These are phyloP conservation scores for Rhodotorula graminis DNA, from an alignment of 768 basidiomycete genomes.

Conservation along the genomic window DNA sequence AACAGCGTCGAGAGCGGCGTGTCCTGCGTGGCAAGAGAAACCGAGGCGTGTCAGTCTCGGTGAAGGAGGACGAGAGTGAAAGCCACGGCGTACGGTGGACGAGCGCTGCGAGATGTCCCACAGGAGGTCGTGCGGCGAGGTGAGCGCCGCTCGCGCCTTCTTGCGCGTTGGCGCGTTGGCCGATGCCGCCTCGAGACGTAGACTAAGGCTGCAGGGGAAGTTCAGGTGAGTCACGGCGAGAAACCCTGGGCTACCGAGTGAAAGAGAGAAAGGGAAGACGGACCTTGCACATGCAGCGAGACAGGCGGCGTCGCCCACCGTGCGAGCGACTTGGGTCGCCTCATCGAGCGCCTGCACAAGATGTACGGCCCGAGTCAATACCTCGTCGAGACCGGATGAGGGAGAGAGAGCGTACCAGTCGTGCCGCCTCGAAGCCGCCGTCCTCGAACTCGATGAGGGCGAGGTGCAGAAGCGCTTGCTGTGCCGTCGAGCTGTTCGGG, in stretches of 20 bases:
- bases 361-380: no score
- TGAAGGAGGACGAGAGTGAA: no score
- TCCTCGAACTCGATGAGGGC: constrained; percentile 22
- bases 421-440: constrained; percentile 1
- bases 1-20: neutral
- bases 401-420: neutral
- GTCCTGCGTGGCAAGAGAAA: neutral
- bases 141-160: neutral
- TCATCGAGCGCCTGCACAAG: neutral
- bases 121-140: constrained; percentile 8
- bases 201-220: neutral
- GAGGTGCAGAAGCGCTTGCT: constrained; percentile 20
- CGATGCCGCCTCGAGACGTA: neutral
- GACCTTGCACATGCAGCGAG: constrained; percentile 10
- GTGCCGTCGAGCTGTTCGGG: neutral
- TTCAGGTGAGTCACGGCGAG: no score
- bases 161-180: neutral
- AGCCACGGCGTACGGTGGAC: neutral
- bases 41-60: no score
- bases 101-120: constrained; percentile 1
- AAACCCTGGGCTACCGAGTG: no score
- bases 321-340: constrained; percentile 15
- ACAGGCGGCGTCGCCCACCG: constrained; percentile 6
- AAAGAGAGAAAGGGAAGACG: neutral
- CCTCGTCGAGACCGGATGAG: no score